These are phyloP conservation scores for Penicillium paneum DNA, from an alignment of 2,329 filamentous ascomycete species.

Conservation along the genomic window DNA sequence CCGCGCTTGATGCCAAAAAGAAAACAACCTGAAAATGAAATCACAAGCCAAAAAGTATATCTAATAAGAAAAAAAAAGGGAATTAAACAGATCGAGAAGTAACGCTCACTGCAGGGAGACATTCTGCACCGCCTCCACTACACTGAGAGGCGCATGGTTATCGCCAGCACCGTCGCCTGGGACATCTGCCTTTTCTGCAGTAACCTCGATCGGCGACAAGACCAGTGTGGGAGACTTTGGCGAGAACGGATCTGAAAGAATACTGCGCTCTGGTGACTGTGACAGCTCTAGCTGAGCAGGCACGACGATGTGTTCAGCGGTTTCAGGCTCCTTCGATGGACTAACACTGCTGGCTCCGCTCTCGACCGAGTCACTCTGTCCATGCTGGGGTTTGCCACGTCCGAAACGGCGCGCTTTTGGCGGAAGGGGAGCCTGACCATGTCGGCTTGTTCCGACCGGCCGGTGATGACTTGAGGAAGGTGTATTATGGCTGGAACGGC, in stretches of 20 bases:
- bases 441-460: conserved; percentile 19
- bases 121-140: conserved; percentile 37
- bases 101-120: conserved; percentile 23
- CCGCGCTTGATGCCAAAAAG: conserved; percentile 1
- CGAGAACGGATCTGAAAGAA: conserved; percentile 19
- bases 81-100: not conserved
- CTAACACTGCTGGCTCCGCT: conserved; percentile 18
- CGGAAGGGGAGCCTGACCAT: conserved; percentile 37
- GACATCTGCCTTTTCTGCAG: conserved; percentile 3
- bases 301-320: conserved; percentile 3
- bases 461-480: conserved; percentile 29
- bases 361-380: conserved; percentile 26
- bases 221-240: conserved; percentile 21
- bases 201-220: conserved; percentile 4
- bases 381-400: conserved; percentile 25
- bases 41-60: not conserved
- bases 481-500: conserved; percentile 34
- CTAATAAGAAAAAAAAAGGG: not conserved
- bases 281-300: not conserved
- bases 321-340: conserved; percentile 14
- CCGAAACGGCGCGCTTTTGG: conserved; percentile 45
- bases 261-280: not conserved
- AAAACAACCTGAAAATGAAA: not conserved
- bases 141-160: conserved; percentile 22
- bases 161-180: not conserved